Percentiles rank a stretch among this genome's conserved stretches.
Evolutionary conservation across 257 asterid genomes (phyloP).

Genomic region (Nicotiana undulata): DNA sequence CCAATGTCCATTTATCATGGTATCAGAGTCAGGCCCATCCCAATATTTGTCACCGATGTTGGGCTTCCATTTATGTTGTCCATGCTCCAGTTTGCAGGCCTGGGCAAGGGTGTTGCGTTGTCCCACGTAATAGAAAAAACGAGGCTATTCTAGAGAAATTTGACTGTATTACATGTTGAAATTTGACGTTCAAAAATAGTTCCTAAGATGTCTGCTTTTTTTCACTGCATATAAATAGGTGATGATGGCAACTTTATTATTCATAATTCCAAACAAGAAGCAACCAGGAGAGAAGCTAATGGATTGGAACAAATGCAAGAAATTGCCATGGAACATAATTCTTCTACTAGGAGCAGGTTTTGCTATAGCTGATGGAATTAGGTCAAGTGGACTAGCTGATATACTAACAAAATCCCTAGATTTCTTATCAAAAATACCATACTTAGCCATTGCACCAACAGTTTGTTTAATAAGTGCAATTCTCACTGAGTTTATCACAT

Average conservation of each 20-base stretch:
- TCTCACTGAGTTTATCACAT: slow-evolving; percentile 81
- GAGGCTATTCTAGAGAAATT: no score
- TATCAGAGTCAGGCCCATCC: no score
- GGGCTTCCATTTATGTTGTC: no score
- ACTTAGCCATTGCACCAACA: slow-evolving; percentile 69
- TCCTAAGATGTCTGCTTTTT: no score
- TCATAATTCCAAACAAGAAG: slow-evolving; percentile 79
- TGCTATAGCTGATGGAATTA: slow-evolving; percentile 86
- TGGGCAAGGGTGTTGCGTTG: no score
- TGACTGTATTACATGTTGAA: no score
- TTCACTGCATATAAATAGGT: slow-evolving; percentile 26
- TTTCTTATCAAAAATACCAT: slow-evolving; percentile 55
- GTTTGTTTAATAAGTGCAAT: slow-evolving; percentile 51
- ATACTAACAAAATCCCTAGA: slow-evolving; percentile 43
- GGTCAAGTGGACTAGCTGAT: slow-evolving; percentile 75
- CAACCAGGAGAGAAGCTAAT: slow-evolving; percentile 71
- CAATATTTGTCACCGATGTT: no score
- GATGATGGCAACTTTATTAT: slow-evolving; percentile 81
- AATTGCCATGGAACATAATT: slow-evolving; percentile 74
- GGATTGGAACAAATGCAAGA: slow-evolving; percentile 99
- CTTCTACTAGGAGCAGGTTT: slow-evolving; percentile 85
- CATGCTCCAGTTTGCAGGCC: no score
- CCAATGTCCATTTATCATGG: no score
- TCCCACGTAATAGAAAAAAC: no score
- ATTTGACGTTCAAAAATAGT: no score